Conservation (phyloP, 352 stramenopile species). For the Aphanomyces euteiches region DNA sequence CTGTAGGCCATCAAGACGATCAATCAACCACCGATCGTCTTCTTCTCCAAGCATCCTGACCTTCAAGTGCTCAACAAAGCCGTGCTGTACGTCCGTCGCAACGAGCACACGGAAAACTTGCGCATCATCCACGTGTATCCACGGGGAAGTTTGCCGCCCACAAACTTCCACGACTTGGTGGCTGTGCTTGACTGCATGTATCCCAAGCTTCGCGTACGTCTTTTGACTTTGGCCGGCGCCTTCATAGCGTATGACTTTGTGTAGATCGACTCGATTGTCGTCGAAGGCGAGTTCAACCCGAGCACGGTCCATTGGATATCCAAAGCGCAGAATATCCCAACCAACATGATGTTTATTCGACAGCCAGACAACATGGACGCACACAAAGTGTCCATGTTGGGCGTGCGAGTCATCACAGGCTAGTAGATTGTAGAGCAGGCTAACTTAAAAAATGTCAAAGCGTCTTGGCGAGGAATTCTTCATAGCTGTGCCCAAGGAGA, state of each 20-base stretch:
- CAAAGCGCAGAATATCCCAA: slow-evolving; percentile 54
- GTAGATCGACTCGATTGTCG: slow-evolving; percentile 68
- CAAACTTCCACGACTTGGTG: slow-evolving; percentile 58
- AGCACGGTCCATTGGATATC: slow-evolving; percentile 71
- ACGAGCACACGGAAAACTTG: slow-evolving; percentile 81
- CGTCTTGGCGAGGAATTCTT: slow-evolving; percentile 88
- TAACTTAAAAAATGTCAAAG: background rate
- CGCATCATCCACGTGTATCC: slow-evolving; percentile 75
- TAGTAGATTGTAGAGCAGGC: slow-evolving; percentile 28
- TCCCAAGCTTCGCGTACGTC: slow-evolving; percentile 54
- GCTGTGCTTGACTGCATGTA: slow-evolving; percentile 80
- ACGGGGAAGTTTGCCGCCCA: slow-evolving; percentile 33
- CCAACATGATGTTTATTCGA: slow-evolving; percentile 89
- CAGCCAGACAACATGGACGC: slow-evolving; percentile 69
- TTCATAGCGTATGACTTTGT: slow-evolving; percentile 44
- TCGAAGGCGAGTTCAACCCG: slow-evolving; percentile 54
- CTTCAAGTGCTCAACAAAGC: slow-evolving; percentile 88
- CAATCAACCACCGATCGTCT: slow-evolving; percentile 68
- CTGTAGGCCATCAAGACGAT: slow-evolving; percentile 47
- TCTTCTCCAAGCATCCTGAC: slow-evolving; percentile 85
- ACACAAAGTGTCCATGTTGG: slow-evolving; percentile 64
- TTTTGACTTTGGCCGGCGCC: background rate
- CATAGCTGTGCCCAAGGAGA: slow-evolving; percentile 87
- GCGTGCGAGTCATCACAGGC: slow-evolving; percentile 75
- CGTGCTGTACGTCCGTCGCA: slow-evolving; percentile 83